Base-by-base conservation (phyloP, 2,329 filamentous ascomycete species). In the Ascochyta rabiei region DNA sequence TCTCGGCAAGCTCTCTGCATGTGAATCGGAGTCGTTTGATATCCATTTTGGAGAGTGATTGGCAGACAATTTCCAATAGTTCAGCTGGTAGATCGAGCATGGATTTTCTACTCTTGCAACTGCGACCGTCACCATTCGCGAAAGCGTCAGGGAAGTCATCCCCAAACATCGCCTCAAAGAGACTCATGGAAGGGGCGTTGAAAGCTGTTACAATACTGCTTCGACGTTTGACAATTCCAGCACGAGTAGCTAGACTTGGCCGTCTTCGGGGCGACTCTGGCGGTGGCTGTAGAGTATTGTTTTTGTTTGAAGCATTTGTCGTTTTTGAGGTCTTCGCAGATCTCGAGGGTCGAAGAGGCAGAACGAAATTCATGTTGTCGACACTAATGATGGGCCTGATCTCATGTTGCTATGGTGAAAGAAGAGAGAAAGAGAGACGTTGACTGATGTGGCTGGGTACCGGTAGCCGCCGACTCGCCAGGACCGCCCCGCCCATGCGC, bases 91-190 rank as follows among this genome's bases (percentile, higher is more conserved):
- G 42, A 26, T 64, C 64, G 6, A 62, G 43, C 23, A 69, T 48
- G 33, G 50, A 63, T 48, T 59, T 66, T 37, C 24, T 52, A 26
- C 54, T 64, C 44, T 57, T 66, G 31, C 37, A 50, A 16, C 45
- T 46, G 15, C 31, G 39, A 6, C 41, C 51, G 21, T 56, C 51
- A 19, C 48, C 44, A 26, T 24, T 51, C 2, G 56, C 44, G 16
- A 68, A 68, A 1, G 63, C 59, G 3, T 62, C 66, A 2, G 66
- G 66, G 19, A 67, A 68, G 8, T 68, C 66, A 1, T 66, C 63
- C 13, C 64, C 66, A 44, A 68, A 68, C 34, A 68, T 41, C 1
- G 53, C 55, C 49, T 67, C 64, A 50, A 68, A 61, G 18, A 67
- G 62, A 40, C 61, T 65, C 45, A 68, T 31, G 6, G 66, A 66